phyloP scores from a whole-genome alignment of 208 protist genomes.

The Leishmania arabica region DNA sequence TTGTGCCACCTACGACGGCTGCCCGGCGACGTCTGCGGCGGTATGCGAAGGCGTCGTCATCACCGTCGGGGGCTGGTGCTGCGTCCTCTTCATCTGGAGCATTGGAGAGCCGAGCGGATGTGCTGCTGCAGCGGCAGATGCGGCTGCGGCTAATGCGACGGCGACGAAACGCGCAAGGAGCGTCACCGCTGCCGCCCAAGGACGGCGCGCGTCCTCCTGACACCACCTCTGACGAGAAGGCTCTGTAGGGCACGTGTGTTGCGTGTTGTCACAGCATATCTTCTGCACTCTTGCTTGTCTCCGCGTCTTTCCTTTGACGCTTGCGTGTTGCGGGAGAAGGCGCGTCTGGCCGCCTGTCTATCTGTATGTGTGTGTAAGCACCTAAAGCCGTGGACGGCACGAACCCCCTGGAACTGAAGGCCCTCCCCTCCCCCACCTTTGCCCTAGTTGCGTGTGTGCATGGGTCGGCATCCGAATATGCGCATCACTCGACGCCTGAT shows the following conservation, averaged over 20 bases:
- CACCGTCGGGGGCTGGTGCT: neutral
- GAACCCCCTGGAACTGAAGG: neutral
- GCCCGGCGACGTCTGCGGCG: slow-evolving; percentile 24
- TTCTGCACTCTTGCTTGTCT: neutral
- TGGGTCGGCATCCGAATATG: neutral
- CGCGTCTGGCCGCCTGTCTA: neutral
- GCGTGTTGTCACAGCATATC: neutral
- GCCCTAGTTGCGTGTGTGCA: neutral
- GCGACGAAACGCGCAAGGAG: neutral
- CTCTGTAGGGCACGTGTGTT: neutral
- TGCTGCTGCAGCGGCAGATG: slow-evolving; percentile 25
- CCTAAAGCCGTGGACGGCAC: neutral
- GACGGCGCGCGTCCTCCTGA: neutral
- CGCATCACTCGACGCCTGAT: neutral
- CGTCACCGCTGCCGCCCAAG: neutral
- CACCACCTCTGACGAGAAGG: neutral
- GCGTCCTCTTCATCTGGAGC: neutral
- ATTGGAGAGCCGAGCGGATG: slow-evolving; percentile 8
- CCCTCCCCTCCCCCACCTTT: neutral
- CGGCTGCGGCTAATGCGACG: slow-evolving; percentile 11
- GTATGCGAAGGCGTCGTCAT: slow-evolving; percentile 18
- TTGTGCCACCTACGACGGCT: slow-evolving; percentile 11
- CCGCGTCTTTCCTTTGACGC: neutral
- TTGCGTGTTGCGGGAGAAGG: neutral
- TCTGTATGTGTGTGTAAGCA: neutral